Base-by-base conservation (phyloP, 148 eudicot genomes). In the Chenopodium quinoa region DNA sequence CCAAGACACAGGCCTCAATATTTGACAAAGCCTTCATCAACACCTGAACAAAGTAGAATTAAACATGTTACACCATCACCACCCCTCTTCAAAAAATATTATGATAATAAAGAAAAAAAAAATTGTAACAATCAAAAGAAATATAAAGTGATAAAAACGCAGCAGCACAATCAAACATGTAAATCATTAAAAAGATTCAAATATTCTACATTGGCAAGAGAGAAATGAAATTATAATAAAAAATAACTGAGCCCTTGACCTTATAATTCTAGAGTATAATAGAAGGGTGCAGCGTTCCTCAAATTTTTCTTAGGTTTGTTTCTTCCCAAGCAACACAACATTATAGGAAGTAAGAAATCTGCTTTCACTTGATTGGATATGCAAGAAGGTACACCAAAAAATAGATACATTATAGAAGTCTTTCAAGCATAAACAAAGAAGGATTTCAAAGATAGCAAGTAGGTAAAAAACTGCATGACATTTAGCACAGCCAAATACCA, bases 1-100 rank as follows among this genome's bases (percentile, higher is more conserved):
- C 99, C 89, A 94, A 87, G 82, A 96, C 99, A 85, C 98, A 91
- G 46, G 95, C 92, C 89, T 93, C 99, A 71, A 96, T 92, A 87
- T 96, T 96, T 74, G 94, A 82, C 86, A 92, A 85, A 76, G 90
- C 91, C 82, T 89, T 96, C 99, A 96, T 93, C 84, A 96, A 81
- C 87, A 93, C 99, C 98, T 96, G 89, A 83, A 87, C 31, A 81
- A 8, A 80, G 29, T 67, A 72, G 64, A 73, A 71, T 64, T 22
- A 56, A 54, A 75, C 5, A 2, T 65, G 48, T 80, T 70, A 73
- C 20, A 44, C 31, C 66, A 67, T 62, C 34, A 50, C 62, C 52
- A 76, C 48, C 76, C 22, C 60, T 65, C 74, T 52, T 44, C 8
- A 64, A 29, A 67, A 63, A 22, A 64, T 54, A 69, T 65, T 4